Evolutionary conservation across 768 basidiomycete genomes (phyloP).

Genomic region (Leccinum barrowsii): DNA sequence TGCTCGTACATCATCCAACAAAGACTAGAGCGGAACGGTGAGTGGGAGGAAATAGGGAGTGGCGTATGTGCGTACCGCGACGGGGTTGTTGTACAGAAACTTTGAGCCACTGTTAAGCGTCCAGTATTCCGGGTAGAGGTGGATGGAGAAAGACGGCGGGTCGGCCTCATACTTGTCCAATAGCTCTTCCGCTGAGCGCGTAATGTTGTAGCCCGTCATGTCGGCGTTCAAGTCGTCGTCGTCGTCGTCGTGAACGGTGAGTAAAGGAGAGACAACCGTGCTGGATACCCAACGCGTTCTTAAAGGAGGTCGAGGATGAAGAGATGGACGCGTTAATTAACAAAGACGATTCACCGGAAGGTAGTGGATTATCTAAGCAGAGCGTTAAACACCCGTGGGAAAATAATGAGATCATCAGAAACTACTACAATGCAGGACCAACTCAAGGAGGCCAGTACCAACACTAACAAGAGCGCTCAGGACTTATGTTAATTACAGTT

Average conservation of each 20-base stretch:
- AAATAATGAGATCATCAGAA: conserved; percentile 17
- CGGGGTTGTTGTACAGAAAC: conserved; percentile 76
- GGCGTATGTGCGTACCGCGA: conserved; percentile 44
- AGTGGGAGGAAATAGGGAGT: conserved; percentile 1
- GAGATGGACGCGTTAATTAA: conserved; percentile 21
- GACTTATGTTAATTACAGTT: conserved; percentile 47
- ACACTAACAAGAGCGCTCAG: background rate
- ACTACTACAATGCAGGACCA: conserved; percentile 30
- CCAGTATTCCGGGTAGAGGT: conserved; percentile 80
- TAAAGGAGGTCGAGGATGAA: background rate
- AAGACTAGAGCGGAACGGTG: conserved; percentile 43
- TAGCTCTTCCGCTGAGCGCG: conserved; percentile 58
- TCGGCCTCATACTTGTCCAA: conserved; percentile 52
- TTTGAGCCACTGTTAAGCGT: conserved; percentile 76
- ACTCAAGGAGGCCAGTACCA: conserved; percentile 35
- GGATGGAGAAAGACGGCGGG: conserved; percentile 74
- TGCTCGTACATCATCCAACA: conserved; percentile 80
- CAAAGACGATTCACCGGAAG: background rate
- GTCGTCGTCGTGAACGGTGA: conserved; percentile 3
- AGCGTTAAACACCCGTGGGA: conserved; percentile 19
- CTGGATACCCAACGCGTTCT: background rate
- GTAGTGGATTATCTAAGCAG: conserved; percentile 21
- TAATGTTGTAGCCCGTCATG: conserved; percentile 75
- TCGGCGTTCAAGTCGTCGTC: conserved; percentile 15
- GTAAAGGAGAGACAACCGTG: background rate